phyloP scores from a whole-genome alignment of 176 grass and related monocot genomes.

The Aegilops speltoides region DNA sequence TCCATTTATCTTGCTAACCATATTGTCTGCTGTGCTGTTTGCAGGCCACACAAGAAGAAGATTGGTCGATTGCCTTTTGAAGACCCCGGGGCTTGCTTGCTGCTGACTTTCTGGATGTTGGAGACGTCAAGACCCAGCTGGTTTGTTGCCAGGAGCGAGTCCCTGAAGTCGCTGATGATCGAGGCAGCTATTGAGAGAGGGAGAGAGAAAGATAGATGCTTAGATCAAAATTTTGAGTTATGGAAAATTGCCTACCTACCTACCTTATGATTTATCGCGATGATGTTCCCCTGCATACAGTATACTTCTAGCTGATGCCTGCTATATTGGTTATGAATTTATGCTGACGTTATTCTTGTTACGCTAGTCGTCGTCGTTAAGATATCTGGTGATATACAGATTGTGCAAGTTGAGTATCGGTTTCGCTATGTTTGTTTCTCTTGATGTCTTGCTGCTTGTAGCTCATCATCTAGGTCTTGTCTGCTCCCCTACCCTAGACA shows the following conservation, averaged over 20 bases:
- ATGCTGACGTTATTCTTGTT: slow-evolving; percentile 15
- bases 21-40: background rate
- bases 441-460: too few species aligned
- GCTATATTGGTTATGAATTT: slow-evolving; percentile 6
- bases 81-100: slow-evolving; percentile 52
- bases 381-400: background rate
- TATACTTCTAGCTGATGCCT: background rate
- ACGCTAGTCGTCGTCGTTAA: background rate
- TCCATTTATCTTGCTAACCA: background rate
- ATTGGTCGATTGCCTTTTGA: slow-evolving; percentile 70
- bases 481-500: too few species aligned
- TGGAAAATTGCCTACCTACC: background rate
- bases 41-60: slow-evolving; percentile 43
- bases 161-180: slow-evolving; percentile 31
- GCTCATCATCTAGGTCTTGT: too few species aligned
- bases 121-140: slow-evolving; percentile 44
- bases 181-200: slow-evolving; percentile 35
- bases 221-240: slow-evolving; percentile 39
- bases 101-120: slow-evolving; percentile 60
- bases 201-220: slow-evolving; percentile 30
- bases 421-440: too few species aligned
- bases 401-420: background rate
- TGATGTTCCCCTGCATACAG: background rate
- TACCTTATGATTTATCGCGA: background rate
- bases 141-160: slow-evolving; percentile 37